Conservation (phyloP, 768 basidiomycete genomes). For the Lepiota brunneoincarnata region DNA sequence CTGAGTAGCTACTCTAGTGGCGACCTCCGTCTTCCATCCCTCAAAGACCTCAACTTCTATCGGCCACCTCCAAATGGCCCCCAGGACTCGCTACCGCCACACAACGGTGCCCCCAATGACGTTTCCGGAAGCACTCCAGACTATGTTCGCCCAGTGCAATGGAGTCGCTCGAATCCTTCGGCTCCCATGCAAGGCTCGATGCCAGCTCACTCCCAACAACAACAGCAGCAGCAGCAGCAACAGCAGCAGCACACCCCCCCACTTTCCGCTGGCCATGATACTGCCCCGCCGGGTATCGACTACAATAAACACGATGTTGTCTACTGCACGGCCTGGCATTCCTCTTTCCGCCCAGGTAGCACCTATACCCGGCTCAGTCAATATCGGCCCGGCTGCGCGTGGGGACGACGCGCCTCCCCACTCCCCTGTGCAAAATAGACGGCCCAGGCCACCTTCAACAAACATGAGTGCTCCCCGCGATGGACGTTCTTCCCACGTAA, state of each 20-base stretch:
- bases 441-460: slow-evolving; percentile 36
- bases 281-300: slow-evolving; percentile 30
- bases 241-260: slow-evolving; percentile 51
- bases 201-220: slow-evolving; percentile 24
- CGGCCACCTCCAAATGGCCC: slow-evolving; percentile 25
- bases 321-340: slow-evolving; percentile 45
- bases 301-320: slow-evolving; percentile 48
- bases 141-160: slow-evolving; percentile 33
- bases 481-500: slow-evolving; percentile 50
- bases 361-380: slow-evolving; percentile 36
- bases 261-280: slow-evolving; percentile 42
- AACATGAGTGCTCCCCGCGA: slow-evolving; percentile 40
- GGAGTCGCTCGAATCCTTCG: slow-evolving; percentile 25
- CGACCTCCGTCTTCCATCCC: slow-evolving; percentile 62
- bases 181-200: slow-evolving; percentile 13
- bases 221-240: slow-evolving; percentile 33
- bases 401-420: slow-evolving; percentile 32
- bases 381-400: slow-evolving; percentile 29
- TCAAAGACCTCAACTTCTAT: slow-evolving; percentile 71
- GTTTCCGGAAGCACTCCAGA: slow-evolving; percentile 27
- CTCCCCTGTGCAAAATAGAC: slow-evolving; percentile 39
- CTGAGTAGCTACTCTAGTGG: slow-evolving; percentile 24
- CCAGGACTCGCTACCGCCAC: slow-evolving; percentile 23
- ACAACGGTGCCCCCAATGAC: slow-evolving; percentile 16
- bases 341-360: slow-evolving; percentile 43